Evolutionary conservation across 2,329 filamentous ascomycete genomes (phyloP), one percentile per base, ranked within the genome.

Genomic region (Aspergillus eucalypticola): DNA sequence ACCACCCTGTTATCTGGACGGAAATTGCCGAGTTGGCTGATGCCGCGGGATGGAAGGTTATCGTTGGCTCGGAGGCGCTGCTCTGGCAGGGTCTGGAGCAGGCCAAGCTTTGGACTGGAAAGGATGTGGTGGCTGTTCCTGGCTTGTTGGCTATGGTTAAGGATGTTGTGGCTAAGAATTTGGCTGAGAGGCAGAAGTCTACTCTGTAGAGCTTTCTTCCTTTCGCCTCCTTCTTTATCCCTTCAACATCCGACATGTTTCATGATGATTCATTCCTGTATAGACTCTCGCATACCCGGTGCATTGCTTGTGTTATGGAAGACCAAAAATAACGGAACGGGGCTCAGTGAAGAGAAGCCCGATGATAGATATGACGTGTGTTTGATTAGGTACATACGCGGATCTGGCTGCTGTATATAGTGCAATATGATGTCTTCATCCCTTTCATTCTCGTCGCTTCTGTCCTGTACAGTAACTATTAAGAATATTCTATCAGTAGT

Each of bases 61-160:
- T 92, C 23, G 73, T 91, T 5, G 90, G 90, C 0, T 91, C 89
- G 0, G 90, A 92, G 78, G 88, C 90, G 0, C 78, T 92, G 80
- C 89, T 92, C 64, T 91, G 87, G 77, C 90, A 92, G 74, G 90
- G 90, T 0, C 73, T 92, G 17, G 90, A 90, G 74, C 90, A 90
- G 75, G 78, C 79, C 15, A 70, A 71, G 46, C 62, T 78, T 29
- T 92, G 90, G 89, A 90, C 88, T 0, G 88, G 88, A 0, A 82
- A 79, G 67, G 73, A 82, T 29, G 72, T 87, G 1, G 78, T 81
- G 11, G 81, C 89, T 35, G 75, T 90, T 62, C 87, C 87, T 1
- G 73, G 69, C 1, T 41, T 76, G 32, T 81, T 90, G 1, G 75
- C 83, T 35, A 77, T 82, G 66, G 86, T 88, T 7, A 87, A 88